phyloP scores from a whole-genome alignment of 306 rosid genomes.

The Casuarina equisetifolia region DNA sequence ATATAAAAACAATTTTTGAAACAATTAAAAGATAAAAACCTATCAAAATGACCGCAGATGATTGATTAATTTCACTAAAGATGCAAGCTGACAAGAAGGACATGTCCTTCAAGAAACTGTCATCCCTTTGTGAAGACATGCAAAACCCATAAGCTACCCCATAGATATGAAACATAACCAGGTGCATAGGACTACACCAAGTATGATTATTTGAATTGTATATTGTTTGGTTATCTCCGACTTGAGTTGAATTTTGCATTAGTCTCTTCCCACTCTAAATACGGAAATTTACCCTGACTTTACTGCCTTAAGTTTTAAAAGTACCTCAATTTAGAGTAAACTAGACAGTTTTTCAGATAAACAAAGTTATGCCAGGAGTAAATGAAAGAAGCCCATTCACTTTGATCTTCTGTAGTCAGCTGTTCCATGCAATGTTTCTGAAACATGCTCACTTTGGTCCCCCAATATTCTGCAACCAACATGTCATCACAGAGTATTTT shows the following conservation, averaged over 20 bases:
- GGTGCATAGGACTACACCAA: not conserved
- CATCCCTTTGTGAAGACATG: not conserved
- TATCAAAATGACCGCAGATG: not conserved
- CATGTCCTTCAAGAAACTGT: not conserved
- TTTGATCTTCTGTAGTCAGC: too few relatives aligned
- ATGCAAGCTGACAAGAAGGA: not conserved
- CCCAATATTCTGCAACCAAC: not conserved
- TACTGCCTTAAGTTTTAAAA: not conserved
- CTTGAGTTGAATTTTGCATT: not conserved
- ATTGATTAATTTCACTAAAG: not conserved
- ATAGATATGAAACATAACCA: not conserved
- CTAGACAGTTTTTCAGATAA: not conserved
- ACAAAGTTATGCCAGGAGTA: not conserved
- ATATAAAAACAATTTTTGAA: not conserved
- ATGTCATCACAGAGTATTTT: not conserved
- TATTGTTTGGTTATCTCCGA: not conserved
- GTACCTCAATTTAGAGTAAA: not conserved
- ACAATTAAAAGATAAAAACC: not conserved
- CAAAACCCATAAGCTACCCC: not conserved
- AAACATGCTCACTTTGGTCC: not conserved
- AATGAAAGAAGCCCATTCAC: not conserved
- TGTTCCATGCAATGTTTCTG: not conserved
- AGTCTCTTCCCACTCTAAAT: not conserved
- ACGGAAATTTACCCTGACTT: not conserved
- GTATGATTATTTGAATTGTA: not conserved